These are phyloP conservation scores for Polytrichum commune DNA, from an alignment of 225 moss, liverwort and hornwort genomes.

Conservation along the genomic window DNA sequence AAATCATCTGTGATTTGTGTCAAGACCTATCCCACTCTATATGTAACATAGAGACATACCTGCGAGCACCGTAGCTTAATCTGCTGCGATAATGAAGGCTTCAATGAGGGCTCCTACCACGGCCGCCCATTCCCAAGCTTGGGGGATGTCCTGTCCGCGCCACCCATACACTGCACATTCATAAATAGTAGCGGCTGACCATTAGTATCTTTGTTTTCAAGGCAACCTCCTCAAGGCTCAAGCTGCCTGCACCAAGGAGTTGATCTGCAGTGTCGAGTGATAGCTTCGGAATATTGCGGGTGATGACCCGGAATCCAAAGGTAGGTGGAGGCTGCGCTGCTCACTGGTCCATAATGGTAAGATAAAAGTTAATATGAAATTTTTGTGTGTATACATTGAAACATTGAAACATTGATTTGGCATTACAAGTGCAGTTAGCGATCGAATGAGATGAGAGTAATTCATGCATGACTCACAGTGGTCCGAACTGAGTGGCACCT, in stretches of 20 bases:
- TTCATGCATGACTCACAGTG: constrained; percentile 42
- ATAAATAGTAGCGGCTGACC: constrained; percentile 1
- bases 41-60: constrained; percentile 29
- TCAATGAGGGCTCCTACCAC: constrained; percentile 84
- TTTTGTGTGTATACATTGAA: no score
- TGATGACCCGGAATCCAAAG: no score
- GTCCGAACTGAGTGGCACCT: constrained; percentile 69
- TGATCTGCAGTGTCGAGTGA: no score
- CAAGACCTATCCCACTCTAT: no score
- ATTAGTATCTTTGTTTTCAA: background rate
- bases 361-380: no score
- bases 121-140: constrained; percentile 90
- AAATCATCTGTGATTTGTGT: background rate
- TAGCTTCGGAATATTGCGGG: no score
- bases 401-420: background rate
- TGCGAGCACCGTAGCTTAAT: constrained; percentile 88
- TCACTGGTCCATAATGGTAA: no score
- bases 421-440: background rate
- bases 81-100: constrained; percentile 98
- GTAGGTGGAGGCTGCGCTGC: no score
- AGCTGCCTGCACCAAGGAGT: no score
- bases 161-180: constrained; percentile 95
- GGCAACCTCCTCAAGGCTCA: no score
- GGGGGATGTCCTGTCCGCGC: no score
- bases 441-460: background rate